Percentiles rank a stretch among this genome's conserved stretches.
phyloP scores from a whole-genome alignment of 306 rosid species.

The Lathyrus oleraceus region DNA sequence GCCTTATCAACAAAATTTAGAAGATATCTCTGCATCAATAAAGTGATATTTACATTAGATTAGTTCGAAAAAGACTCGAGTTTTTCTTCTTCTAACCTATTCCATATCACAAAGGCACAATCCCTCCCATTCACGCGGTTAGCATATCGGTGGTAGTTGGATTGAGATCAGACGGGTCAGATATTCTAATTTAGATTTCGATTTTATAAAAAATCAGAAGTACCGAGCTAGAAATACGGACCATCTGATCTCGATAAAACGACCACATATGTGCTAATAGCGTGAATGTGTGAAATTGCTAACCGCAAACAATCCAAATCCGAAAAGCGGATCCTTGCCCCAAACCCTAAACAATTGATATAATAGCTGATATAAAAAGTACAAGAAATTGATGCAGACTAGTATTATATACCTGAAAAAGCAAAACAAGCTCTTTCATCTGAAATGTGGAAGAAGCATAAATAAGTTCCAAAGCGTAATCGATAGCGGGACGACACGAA shows the following conservation, averaged over 20 bases:
- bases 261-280: not conserved
- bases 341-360: too few relatives aligned
- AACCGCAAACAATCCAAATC: not conserved
- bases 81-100: not conserved
- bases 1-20: conserved; percentile 81
- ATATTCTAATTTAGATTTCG: not conserved
- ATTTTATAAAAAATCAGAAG: too few relatives aligned
- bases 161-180: not conserved
- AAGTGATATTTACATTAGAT: conserved; percentile 36
- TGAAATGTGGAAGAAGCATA: conserved; percentile 82
- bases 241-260: not conserved
- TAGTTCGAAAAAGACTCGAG: not conserved
- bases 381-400: conserved; percentile 21
- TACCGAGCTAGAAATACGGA: not conserved
- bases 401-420: conserved; percentile 71
- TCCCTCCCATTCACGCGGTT: not conserved
- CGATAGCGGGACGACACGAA: conserved; percentile 82
- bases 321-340: not conserved
- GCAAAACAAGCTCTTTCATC: conserved; percentile 79
- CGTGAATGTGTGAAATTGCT: not conserved
- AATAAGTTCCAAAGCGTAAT: conserved; percentile 81
- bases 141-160: not conserved
- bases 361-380: not conserved
- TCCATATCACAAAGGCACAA: not conserved
- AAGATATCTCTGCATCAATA: conserved; percentile 71